Conservation (phyloP, 2,329 filamentous ascomycete species). For the Fusarium chaquense region DNA sequence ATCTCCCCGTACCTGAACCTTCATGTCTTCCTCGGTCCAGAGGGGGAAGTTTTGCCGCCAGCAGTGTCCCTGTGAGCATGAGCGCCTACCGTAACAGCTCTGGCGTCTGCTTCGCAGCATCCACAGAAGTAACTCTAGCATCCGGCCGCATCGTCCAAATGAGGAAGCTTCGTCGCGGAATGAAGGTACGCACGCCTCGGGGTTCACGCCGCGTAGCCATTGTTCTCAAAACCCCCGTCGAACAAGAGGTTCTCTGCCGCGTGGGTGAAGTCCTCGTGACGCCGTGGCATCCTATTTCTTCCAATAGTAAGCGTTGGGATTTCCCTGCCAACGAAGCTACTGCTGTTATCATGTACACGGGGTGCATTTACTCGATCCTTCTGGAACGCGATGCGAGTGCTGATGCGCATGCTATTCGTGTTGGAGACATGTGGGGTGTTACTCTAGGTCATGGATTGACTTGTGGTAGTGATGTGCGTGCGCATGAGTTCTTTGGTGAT, state of each 20-base stretch:
- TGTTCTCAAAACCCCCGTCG: slow-evolving; percentile 64
- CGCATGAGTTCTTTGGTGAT: slow-evolving; percentile 67
- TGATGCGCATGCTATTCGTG: slow-evolving; percentile 63
- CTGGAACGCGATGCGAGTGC: slow-evolving; percentile 59
- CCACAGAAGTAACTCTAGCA: slow-evolving; percentile 60
- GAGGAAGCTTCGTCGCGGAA: slow-evolving; percentile 58
- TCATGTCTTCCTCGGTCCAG: slow-evolving; percentile 40
- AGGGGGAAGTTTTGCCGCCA: background rate
- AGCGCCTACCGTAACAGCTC: slow-evolving; percentile 56
- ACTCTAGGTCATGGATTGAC: slow-evolving; percentile 69
- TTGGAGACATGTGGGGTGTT: slow-evolving; percentile 64
- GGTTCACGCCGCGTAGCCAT: slow-evolving; percentile 63
- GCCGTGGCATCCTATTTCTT: slow-evolving; percentile 69
- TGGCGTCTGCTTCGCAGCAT: slow-evolving; percentile 66
- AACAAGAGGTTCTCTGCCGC: slow-evolving; percentile 56
- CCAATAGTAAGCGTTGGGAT: slow-evolving; percentile 56
- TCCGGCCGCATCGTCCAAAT: slow-evolving; percentile 57
- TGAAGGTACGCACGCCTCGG: slow-evolving; percentile 62
- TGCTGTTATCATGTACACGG: slow-evolving; percentile 58
- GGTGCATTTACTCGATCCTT: slow-evolving; percentile 68
- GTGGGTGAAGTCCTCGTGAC: slow-evolving; percentile 65
- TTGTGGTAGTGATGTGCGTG: slow-evolving; percentile 53
- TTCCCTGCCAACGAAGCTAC: slow-evolving; percentile 59
- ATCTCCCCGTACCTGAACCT: slow-evolving; percentile 58
- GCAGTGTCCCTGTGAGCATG: slow-evolving; percentile 53